Conservation (phyloP, 495 filamentous ascomycete species). For the Oidiodendron maius region DNA sequence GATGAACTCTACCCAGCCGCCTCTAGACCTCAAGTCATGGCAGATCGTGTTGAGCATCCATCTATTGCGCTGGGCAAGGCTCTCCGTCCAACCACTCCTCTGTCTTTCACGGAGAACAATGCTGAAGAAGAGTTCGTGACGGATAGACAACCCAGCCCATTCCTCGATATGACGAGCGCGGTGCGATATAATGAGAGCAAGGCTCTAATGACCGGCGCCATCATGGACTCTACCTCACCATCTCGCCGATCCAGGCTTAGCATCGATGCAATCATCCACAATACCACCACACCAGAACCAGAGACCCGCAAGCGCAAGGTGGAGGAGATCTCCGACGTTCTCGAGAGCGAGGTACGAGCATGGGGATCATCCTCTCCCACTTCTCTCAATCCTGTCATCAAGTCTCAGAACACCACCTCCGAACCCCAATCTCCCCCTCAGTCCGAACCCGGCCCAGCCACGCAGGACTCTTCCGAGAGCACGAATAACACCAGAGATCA, state of each 20-base stretch:
- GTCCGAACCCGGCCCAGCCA: background rate
- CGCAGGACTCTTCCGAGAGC: background rate
- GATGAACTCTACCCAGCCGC: no score
- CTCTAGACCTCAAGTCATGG: no score
- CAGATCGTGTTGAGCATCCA: no score
- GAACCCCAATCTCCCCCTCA: background rate
- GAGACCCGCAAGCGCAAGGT: slow-evolving; percentile 27
- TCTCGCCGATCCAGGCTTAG: slow-evolving; percentile 22
- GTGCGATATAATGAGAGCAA: slow-evolving; percentile 32
- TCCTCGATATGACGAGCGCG: slow-evolving; percentile 35
- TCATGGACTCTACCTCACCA: background rate
- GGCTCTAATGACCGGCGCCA: slow-evolving; percentile 10
- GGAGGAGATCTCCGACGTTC: slow-evolving; percentile 28
- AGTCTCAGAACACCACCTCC: background rate
- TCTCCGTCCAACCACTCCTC: no score
- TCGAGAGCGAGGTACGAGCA: slow-evolving; percentile 20
- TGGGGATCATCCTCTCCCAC: slow-evolving; percentile 17
- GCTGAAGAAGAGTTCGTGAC: no score
- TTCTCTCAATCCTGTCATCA: background rate
- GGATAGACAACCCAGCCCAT: slow-evolving; percentile 16
- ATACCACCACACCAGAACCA: background rate
- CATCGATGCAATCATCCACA: slow-evolving; percentile 28
- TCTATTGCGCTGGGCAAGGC: no score
- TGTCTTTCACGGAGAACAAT: no score
- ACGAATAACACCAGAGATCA: background rate